A percentile compares a stretch with the other conserved stretches of the same genome.
Evolutionary conservation across 176 grass and related monocot species (phyloP).

Genomic region (Phragmites australis): DNA sequence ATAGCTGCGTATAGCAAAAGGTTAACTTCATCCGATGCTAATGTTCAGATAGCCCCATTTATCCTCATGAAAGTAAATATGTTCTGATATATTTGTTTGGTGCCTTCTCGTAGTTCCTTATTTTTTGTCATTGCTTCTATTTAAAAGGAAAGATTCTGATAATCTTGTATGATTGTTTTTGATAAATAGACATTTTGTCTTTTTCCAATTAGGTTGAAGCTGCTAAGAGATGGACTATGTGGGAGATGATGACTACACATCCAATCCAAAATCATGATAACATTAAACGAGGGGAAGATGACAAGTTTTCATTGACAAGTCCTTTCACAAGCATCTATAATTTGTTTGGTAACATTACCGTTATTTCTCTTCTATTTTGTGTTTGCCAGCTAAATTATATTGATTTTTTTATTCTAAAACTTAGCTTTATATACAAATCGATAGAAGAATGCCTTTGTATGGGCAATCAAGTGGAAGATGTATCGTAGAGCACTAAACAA

Average conservation of each 20-base stretch:
- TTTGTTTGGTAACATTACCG: neutral
- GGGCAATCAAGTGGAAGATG: no score
- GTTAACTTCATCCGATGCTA: slow-evolving; percentile 68
- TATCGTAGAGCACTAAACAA: no score
- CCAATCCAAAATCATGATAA: slow-evolving; percentile 82
- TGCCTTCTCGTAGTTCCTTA: neutral
- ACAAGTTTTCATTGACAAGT: slow-evolving; percentile 81
- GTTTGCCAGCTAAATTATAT: neutral
- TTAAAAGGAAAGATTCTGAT: neutral
- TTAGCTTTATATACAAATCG: neutral
- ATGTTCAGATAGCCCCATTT: slow-evolving; percentile 56
- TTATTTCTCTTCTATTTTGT: neutral
- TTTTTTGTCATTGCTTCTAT: no score
- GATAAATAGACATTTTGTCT: neutral
- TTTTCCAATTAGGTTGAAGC: slow-evolving; percentile 61
- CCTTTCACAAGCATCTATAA: slow-evolving; percentile 11
- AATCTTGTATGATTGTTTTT: neutral
- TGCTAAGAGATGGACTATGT: slow-evolving; percentile 94
- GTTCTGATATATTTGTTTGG: neutral
- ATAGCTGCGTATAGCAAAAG: slow-evolving; percentile 79
- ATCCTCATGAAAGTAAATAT: neutral
- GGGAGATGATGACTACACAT: slow-evolving; percentile 97
- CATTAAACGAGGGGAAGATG: slow-evolving; percentile 81
- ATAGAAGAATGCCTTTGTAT: neutral
- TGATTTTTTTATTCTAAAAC: neutral